Conservation (phyloP, 306 rosid species). For the Arachis hypogaea region DNA sequence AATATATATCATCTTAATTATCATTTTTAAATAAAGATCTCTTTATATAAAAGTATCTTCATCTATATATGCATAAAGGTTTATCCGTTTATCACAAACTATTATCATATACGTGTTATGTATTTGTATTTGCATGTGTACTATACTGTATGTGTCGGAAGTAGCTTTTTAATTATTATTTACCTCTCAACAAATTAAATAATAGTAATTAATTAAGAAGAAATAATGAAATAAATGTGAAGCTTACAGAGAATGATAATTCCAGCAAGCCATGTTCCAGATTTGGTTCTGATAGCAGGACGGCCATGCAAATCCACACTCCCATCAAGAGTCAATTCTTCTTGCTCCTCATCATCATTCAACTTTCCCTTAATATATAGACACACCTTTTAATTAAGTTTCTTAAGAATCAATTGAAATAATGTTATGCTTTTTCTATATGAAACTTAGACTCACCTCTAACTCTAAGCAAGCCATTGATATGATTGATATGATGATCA, state of each 20-base stretch:
- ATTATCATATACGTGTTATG: no score
- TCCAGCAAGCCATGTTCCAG: constrained; percentile 95
- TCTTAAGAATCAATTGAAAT: no score
- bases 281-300: constrained; percentile 79
- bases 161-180: no score
- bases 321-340: constrained; percentile 80
- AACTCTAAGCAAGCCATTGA: constrained; percentile 69
- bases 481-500: neutral
- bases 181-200: neutral
- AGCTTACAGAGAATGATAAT: constrained; percentile 84
- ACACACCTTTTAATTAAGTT: no score
- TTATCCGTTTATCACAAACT: no score
- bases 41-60: no score
- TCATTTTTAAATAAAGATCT: no score
- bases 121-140: constrained; percentile 14
- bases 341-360: constrained; percentile 65
- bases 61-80: no score
- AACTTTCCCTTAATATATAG: constrained; percentile 47
- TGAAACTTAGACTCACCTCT: constrained; percentile 42
- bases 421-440: no score
- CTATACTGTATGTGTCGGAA: no score
- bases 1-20: no score
- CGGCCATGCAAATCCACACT: constrained; percentile 77
- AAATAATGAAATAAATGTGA: neutral
- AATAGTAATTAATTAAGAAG: neutral